A percentile compares a stretch with the other conserved stretches of the same genome.
phyloP scores from a whole-genome alignment of 805 yeast genomes.

The Alloascoidea hylecoeti region DNA sequence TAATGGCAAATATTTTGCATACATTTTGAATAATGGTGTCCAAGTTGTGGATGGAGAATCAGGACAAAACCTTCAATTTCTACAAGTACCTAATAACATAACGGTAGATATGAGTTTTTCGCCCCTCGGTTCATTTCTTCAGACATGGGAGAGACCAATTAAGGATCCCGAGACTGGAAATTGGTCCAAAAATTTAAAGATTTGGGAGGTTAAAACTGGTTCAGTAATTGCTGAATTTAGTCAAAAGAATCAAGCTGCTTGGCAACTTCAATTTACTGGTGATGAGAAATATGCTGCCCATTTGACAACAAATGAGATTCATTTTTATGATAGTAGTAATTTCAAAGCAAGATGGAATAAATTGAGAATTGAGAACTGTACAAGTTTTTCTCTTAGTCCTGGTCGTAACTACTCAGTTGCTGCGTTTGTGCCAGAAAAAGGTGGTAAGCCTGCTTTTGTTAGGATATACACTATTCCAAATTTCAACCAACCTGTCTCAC shows the following conservation, averaged over 20 bases:
- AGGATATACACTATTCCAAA: conserved; percentile 72
- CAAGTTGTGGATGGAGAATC: conserved; percentile 39
- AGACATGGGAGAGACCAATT: conserved; percentile 84
- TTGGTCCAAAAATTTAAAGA: conserved; percentile 65
- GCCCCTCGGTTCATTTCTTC: conserved; percentile 71
- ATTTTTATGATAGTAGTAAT: conserved; percentile 44
- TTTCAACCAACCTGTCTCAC: conserved; percentile 63
- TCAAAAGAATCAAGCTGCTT: conserved; percentile 74
- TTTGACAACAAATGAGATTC: conserved; percentile 44
- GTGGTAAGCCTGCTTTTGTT: conserved; percentile 83
- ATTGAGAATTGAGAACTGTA: conserved; percentile 37
- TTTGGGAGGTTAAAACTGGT: conserved; percentile 44
- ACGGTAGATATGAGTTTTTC: conserved; percentile 77
- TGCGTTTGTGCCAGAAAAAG: conserved; percentile 74
- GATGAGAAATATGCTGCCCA: conserved; percentile 66
- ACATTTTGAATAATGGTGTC: conserved; percentile 32
- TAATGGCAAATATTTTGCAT: conserved; percentile 57
- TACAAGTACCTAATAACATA: conserved; percentile 49
- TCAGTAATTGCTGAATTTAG: conserved; percentile 46
- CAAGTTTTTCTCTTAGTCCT: conserved; percentile 62
- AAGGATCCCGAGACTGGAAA: conserved; percentile 58
- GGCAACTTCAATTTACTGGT: conserved; percentile 84
- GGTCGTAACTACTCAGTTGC: conserved; percentile 87
- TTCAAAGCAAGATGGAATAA: conserved; percentile 42
- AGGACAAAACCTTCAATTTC: conserved; percentile 28